Evolutionary conservation across 1,139 yeast species (phyloP).

Genomic region (Geotrichum fermentans): DNA sequence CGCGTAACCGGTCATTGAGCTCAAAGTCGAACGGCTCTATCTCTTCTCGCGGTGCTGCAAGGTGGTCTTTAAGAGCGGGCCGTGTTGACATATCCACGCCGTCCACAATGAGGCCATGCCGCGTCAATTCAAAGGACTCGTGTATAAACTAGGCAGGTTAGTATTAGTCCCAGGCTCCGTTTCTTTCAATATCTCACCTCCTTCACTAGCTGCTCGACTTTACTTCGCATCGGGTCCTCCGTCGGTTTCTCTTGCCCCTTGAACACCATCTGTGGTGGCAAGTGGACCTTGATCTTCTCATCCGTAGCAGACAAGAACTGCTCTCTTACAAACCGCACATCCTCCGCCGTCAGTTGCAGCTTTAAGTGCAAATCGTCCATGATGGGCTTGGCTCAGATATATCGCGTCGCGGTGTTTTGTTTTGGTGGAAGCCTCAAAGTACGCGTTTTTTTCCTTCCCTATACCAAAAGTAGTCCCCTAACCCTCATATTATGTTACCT

Average conservation of each 20-base stretch:
- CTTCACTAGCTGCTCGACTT: slow-evolving; percentile 45
- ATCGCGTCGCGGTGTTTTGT: not conserved
- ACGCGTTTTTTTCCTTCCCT: not conserved
- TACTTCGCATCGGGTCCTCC: slow-evolving; percentile 46
- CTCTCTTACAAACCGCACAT: slow-evolving; percentile 46
- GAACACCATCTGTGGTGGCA: slow-evolving; percentile 36
- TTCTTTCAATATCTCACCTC: slow-evolving; percentile 27
- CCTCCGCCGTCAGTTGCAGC: slow-evolving; percentile 36
- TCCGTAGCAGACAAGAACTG: slow-evolving; percentile 42
- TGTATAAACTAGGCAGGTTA: slow-evolving; percentile 36
- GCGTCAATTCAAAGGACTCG: slow-evolving; percentile 50
- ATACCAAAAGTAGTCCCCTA: no score
- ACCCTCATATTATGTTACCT: slow-evolving; percentile 3
- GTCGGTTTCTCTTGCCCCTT: slow-evolving; percentile 26
- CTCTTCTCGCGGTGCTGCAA: slow-evolving; percentile 19
- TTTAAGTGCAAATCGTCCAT: slow-evolving; percentile 19
- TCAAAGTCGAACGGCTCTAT: slow-evolving; percentile 59
- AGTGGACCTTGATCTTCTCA: slow-evolving; percentile 45
- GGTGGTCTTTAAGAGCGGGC: slow-evolving; percentile 10
- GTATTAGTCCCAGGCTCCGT: not conserved
- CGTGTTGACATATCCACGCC: slow-evolving; percentile 29
- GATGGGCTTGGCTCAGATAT: not conserved
- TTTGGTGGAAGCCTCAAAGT: not conserved
- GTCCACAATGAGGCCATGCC: slow-evolving; percentile 49
- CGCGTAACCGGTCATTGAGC: slow-evolving; percentile 48